phyloP scores from a whole-genome alignment of 2,329 filamentous ascomycete genomes.

The Myotisia sp. region DNA sequence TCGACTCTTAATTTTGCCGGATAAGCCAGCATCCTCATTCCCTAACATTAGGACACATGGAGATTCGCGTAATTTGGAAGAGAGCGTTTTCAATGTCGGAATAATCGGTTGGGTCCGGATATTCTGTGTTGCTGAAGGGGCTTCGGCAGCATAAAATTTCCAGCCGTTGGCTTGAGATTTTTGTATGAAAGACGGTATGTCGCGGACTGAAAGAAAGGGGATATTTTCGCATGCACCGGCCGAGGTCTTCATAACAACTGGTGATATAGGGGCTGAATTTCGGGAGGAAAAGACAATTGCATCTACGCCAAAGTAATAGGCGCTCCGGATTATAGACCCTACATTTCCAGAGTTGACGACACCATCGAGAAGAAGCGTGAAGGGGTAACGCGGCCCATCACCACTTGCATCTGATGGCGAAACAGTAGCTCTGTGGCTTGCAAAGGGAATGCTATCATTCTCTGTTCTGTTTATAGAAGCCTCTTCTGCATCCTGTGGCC shows the following conservation, averaged over 20 bases:
- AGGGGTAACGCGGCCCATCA: conserved; percentile 29
- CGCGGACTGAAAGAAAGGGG: conserved; percentile 54
- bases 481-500: conserved; percentile 61
- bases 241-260: conserved; percentile 72
- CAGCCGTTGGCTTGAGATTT: conserved; percentile 58
- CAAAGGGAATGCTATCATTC: conserved; percentile 31
- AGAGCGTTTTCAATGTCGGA: conserved; percentile 6
- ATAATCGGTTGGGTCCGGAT: conserved; percentile 20
- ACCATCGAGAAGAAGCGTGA: conserved; percentile 32
- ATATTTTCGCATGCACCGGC: conserved; percentile 75
- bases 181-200: conserved; percentile 55
- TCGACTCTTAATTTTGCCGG: conserved; percentile 47
- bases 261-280: conserved; percentile 58
- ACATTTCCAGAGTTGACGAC: conserved; percentile 73
- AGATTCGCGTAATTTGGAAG: conserved; percentile 35
- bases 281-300: conserved; percentile 64
- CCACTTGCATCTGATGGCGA: no score
- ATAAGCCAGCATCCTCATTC: conserved; percentile 62
- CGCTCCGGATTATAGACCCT: conserved; percentile 75
- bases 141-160: conserved; percentile 64
- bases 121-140: conserved; percentile 20
- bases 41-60: conserved; percentile 73
- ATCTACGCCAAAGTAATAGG: conserved; percentile 79
- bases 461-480: conserved; percentile 54
- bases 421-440: neutral